Evolutionary conservation across 805 yeast genomes (phyloP).

Genomic region (Pichia gijzeniarum): DNA sequence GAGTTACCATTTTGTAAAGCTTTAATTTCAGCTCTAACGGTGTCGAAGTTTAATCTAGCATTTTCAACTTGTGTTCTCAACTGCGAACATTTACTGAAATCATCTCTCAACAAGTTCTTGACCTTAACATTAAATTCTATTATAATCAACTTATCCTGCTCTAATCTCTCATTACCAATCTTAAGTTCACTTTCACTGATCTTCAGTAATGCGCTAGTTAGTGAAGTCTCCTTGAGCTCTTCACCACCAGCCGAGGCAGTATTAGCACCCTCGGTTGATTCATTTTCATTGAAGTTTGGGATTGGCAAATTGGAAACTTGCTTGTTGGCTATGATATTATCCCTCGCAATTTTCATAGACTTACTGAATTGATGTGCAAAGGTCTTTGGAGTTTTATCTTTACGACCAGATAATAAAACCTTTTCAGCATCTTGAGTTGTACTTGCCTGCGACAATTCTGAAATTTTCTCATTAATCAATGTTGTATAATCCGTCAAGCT

Average conservation of each 20-base stretch:
- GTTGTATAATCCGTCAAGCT: constrained; percentile 57
- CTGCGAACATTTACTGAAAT: constrained; percentile 53
- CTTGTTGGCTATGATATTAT: constrained; percentile 28
- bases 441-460: constrained; percentile 55
- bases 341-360: constrained; percentile 46
- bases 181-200: constrained; percentile 51
- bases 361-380: constrained; percentile 64
- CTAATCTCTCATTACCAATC: constrained; percentile 61
- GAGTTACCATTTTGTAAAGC: constrained; percentile 31
- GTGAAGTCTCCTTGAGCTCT: constrained; percentile 28
- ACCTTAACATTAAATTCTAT: constrained; percentile 54
- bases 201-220: constrained; percentile 48
- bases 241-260: neutral
- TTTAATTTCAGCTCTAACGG: constrained; percentile 54
- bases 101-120: constrained; percentile 44
- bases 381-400: constrained; percentile 52
- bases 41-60: constrained; percentile 65
- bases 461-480: constrained; percentile 47
- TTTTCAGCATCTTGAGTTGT: constrained; percentile 63
- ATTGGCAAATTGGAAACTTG: constrained; percentile 9
- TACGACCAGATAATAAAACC: constrained; percentile 34
- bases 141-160: constrained; percentile 60
- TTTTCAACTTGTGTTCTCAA: constrained; percentile 64
- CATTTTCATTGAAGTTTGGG: neutral
- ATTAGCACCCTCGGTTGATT: neutral